These are phyloP conservation scores for Batrachochytrium dendrobatidis DNA, from an alignment of 371 early-diverging fungal species.

Conservation along the genomic window DNA sequence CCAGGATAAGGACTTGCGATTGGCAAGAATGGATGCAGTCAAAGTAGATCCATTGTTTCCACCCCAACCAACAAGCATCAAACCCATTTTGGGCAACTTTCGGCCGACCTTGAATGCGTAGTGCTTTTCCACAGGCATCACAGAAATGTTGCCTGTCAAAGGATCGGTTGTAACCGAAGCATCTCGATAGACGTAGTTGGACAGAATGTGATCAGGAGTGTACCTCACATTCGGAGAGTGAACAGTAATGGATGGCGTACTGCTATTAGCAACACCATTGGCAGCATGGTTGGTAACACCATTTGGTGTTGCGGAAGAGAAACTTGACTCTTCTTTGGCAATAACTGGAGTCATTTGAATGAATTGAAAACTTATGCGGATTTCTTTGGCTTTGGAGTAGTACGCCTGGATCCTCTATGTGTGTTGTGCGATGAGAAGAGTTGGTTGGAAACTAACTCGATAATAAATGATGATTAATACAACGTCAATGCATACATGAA, in stretches of 20 bases:
- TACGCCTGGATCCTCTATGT: constrained; percentile 74
- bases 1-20: constrained; percentile 80
- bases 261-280: constrained; percentile 7
- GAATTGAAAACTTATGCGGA: constrained; percentile 8
- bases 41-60: constrained; percentile 97
- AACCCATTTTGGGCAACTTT: constrained; percentile 70
- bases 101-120: constrained; percentile 85
- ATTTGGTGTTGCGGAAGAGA: constrained; percentile 8
- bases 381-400: constrained; percentile 63
- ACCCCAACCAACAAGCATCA: constrained; percentile 98
- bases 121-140: constrained; percentile 73
- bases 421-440: constrained; percentile 66
- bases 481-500: no score
- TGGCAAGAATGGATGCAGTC: constrained; percentile 90
- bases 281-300: constrained; percentile 15
- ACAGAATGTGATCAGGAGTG: constrained; percentile 69
- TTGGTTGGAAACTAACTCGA: constrained; percentile 17
- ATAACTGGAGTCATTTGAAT: neutral
- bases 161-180: constrained; percentile 65
- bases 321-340: neutral
- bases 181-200: constrained; percentile 83
- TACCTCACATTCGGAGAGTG: constrained; percentile 80
- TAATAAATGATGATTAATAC: no score
- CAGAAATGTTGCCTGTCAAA: constrained; percentile 69
- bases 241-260: constrained; percentile 54